Percentiles rank a stretch among this genome's conserved stretches.
phyloP scores from a whole-genome alignment of 148 eudicot genomes.

The Chenopodium formosanum region DNA sequence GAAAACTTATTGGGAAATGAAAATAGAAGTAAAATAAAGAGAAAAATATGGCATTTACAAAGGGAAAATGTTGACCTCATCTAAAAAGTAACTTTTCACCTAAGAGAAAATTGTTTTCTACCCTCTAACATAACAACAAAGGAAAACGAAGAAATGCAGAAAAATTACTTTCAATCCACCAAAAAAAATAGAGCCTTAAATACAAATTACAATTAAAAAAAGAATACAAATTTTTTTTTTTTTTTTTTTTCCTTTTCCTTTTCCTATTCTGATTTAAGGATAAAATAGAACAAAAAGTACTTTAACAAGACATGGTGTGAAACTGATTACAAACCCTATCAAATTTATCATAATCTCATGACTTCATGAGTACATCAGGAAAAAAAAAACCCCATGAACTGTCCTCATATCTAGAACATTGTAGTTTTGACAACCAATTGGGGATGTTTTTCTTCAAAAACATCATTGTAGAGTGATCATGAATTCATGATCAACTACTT shows the following conservation, averaged over 20 bases:
- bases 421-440: not conserved
- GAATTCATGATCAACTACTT: constrained; percentile 33
- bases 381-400: constrained; percentile 1
- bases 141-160: no score
- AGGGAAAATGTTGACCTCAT: no score
- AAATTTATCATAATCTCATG: not conserved
- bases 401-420: constrained; percentile 9
- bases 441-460: not conserved
- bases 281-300: not conserved
- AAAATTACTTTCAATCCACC: no score
- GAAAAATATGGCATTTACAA: no score
- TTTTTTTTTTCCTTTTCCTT: not conserved
- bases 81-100: no score
- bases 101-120: no score
- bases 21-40: no score
- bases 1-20: no score
- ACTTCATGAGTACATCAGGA: not conserved
- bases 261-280: no score
- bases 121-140: no score
- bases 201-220: not conserved
- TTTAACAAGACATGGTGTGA: not conserved
- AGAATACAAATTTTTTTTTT: not conserved
- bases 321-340: not conserved
- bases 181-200: no score
- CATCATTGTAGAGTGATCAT: constrained; percentile 21